phyloP scores from a whole-genome alignment of 1,284 basidiomycete genomes.

The Peniophora sp. region DNA sequence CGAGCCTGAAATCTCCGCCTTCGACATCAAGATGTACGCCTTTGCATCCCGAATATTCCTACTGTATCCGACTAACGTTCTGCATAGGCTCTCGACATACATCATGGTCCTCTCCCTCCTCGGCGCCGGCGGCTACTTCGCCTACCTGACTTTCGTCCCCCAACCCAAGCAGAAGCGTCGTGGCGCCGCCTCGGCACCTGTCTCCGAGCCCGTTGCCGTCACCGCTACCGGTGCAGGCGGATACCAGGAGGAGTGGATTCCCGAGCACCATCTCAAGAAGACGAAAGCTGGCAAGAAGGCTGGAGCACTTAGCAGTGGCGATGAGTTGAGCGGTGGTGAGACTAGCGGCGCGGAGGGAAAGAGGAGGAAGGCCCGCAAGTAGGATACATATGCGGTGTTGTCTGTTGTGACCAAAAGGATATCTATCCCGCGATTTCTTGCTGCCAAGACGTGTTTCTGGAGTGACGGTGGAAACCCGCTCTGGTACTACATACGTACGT shows the following conservation, averaged over 20 bases:
- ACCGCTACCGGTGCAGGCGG: slow-evolving; percentile 66
- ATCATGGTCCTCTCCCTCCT: slow-evolving; percentile 61
- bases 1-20: slow-evolving; percentile 71
- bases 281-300: slow-evolving; percentile 37
- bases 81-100: slow-evolving; percentile 65
- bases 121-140: slow-evolving; percentile 58
- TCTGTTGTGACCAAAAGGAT: too few relatives aligned
- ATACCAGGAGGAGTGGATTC: slow-evolving; percentile 92
- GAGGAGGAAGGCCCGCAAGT: slow-evolving; percentile 56
- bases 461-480: slow-evolving; percentile 3
- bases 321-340: slow-evolving; percentile 58
- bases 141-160: slow-evolving; percentile 62
- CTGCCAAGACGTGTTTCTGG: too few relatives aligned
- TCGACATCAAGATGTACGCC: slow-evolving; percentile 76
- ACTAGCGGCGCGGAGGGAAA: slow-evolving; percentile 49
- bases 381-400: slow-evolving; percentile 7
- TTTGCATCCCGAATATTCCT: neutral
- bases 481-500: too few relatives aligned
- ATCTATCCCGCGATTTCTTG: too few relatives aligned
- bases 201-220: slow-evolving; percentile 28
- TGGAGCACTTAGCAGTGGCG: slow-evolving; percentile 47
- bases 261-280: slow-evolving; percentile 77
- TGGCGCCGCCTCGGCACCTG: slow-evolving; percentile 44
- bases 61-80: slow-evolving; percentile 4
- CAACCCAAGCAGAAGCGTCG: slow-evolving; percentile 35